A percentile compares a stretch with the other conserved stretches of the same genome.
phyloP scores from a whole-genome alignment of 2,329 filamentous ascomycete species.

The Fusarium incarnatum region DNA sequence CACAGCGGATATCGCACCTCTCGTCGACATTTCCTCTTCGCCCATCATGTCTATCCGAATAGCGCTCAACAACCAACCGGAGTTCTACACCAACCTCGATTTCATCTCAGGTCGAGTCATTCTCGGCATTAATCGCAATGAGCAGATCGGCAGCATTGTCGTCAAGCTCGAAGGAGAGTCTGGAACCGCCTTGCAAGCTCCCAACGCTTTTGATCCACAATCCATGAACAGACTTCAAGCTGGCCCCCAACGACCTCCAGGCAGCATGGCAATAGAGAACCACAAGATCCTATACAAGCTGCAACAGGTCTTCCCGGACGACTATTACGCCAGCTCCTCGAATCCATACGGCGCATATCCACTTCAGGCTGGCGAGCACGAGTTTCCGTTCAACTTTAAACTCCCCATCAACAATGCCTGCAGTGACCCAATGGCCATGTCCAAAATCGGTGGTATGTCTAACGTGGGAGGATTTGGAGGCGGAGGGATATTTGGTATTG shows the following conservation, averaged over 20 bases:
- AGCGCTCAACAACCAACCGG: constrained; percentile 72
- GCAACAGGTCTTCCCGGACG: constrained; percentile 76
- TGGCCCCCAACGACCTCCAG: constrained; percentile 51
- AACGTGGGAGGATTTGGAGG: constrained; percentile 64
- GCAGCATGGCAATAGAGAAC: constrained; percentile 65
- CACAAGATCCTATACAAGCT: constrained; percentile 82
- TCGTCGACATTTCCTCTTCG: constrained; percentile 4
- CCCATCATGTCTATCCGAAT: constrained; percentile 74
- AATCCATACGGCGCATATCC: constrained; percentile 64
- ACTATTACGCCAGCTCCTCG: constrained; percentile 56
- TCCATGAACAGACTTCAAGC: constrained; percentile 50
- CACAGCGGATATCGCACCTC: neutral
- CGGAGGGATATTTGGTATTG: constrained; percentile 60
- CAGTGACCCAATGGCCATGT: constrained; percentile 64
- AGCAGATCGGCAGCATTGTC: constrained; percentile 77
- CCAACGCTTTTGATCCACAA: constrained; percentile 59
- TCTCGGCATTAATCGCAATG: constrained; percentile 70
- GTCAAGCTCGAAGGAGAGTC: constrained; percentile 88
- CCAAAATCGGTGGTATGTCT: constrained; percentile 64
- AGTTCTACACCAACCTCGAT: constrained; percentile 85
- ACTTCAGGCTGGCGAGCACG: constrained; percentile 75
- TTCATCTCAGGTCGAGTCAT: constrained; percentile 72
- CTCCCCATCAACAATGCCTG: constrained; percentile 82
- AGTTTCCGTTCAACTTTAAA: constrained; percentile 84
- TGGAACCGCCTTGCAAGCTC: constrained; percentile 70